These are phyloP conservation scores for Cinnamomum chago DNA, from an alignment of 164 flowering plant species.

Conservation along the genomic window DNA sequence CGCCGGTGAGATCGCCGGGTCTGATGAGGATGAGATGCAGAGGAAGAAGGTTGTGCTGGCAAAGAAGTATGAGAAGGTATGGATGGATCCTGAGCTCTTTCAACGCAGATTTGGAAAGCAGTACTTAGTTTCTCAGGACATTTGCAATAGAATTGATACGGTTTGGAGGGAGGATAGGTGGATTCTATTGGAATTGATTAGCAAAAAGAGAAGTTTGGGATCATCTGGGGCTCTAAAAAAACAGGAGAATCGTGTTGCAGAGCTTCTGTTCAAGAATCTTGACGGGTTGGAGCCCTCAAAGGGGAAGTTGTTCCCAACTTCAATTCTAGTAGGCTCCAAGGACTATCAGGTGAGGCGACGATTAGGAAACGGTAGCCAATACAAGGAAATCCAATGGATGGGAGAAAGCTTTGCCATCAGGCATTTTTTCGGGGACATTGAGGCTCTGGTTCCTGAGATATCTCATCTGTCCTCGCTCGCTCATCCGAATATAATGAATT, in stretches of 20 bases:
- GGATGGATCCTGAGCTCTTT: conserved; percentile 66
- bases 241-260: conserved; percentile 40
- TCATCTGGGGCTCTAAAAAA: conserved; percentile 25
- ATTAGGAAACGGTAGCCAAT: conserved; percentile 55
- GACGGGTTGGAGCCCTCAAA: conserved; percentile 26
- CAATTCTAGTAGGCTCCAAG: conserved; percentile 48
- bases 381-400: conserved; percentile 78
- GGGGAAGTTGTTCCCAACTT: conserved; percentile 48
- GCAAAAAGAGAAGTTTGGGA: conserved; percentile 36
- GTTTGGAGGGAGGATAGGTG: conserved; percentile 70
- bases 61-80: conserved; percentile 57
- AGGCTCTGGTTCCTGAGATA: conserved; percentile 40
- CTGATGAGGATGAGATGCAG: conserved; percentile 56
- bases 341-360: conserved; percentile 69
- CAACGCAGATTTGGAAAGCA: conserved; percentile 65
- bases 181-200: conserved; percentile 46
- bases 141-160: conserved; percentile 42
- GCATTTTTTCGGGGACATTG: conserved; percentile 52
- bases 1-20: conserved; percentile 63
- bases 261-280: conserved; percentile 48
- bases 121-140: conserved; percentile 54
- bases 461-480: conserved; percentile 42
- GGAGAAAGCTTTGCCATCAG: conserved; percentile 71
- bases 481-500: conserved; percentile 62
- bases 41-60: conserved; percentile 41